Conservation (phyloP, 225 moss, liverwort and hornwort genomes). For the Pseudoscleropodium purum region DNA sequence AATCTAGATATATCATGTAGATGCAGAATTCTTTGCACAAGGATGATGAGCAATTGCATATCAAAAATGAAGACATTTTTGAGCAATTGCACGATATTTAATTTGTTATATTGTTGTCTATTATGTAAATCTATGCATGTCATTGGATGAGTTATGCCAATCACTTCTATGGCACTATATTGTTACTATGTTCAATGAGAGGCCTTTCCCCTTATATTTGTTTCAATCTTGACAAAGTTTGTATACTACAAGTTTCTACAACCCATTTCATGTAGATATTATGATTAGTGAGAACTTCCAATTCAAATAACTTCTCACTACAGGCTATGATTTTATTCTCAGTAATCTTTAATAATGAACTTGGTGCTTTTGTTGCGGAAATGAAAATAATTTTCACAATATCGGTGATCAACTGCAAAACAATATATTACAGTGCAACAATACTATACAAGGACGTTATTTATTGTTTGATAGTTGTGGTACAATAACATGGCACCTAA, state of each 20-base stretch:
- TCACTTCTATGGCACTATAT: not conserved
- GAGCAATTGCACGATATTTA: not conserved
- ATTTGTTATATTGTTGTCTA: constrained; percentile 8
- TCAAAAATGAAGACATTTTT: constrained; percentile 9
- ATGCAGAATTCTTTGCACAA: not conserved
- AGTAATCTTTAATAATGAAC: not conserved
- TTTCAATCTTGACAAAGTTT: not conserved
- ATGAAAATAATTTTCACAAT: not conserved
- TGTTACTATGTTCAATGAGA: not conserved
- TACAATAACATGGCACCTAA: not conserved
- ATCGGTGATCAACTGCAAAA: constrained; percentile 13
- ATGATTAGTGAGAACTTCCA: not conserved
- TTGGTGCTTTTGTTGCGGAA: constrained; percentile 6
- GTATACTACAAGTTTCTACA: not conserved
- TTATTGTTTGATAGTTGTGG: constrained; percentile 36
- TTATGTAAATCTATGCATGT: constrained; percentile 16
- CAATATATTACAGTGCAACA: constrained; percentile 27
- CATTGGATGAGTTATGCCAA: constrained; percentile 6
- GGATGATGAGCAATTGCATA: not conserved
- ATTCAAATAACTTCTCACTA: not conserved
- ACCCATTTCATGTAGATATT: not conserved
- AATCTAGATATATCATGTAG: not conserved
- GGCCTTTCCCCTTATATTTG: not conserved
- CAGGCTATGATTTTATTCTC: not conserved
- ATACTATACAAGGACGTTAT: constrained; percentile 39